These are phyloP conservation scores for Aspergillus ochraceoroseus DNA, from an alignment of 2,329 filamentous ascomycete genomes.

Conservation along the genomic window DNA sequence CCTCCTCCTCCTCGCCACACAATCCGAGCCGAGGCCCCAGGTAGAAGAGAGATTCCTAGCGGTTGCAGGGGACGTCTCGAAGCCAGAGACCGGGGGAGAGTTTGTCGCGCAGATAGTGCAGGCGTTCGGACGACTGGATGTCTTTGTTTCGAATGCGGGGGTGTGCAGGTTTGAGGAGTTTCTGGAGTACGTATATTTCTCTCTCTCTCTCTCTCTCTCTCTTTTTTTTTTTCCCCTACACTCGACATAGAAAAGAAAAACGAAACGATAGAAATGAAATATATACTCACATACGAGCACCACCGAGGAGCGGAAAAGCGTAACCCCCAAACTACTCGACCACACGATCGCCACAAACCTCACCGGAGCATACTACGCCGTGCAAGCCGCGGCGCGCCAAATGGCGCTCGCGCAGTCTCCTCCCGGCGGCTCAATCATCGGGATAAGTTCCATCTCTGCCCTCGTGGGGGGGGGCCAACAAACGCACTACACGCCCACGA, in stretches of 20 bases:
- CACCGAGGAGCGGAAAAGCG: constrained; percentile 52
- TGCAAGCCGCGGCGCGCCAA: constrained; percentile 77
- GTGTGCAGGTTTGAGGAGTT: constrained; percentile 87
- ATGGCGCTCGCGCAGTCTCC: constrained; percentile 69
- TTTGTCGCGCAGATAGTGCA: constrained; percentile 64
- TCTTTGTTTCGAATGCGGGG: constrained; percentile 85
- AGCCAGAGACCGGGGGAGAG: constrained; percentile 63
- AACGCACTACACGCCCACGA: constrained; percentile 83
- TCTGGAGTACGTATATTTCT: constrained; percentile 58
- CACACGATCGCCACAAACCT: constrained; percentile 75
- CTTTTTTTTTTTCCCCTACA: neutral
- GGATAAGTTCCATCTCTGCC: constrained; percentile 40
- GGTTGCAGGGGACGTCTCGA: constrained; percentile 70
- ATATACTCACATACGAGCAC: too few relatives aligned
- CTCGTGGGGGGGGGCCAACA: constrained; percentile 65
- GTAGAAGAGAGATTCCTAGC: constrained; percentile 55
- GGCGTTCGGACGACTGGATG: constrained; percentile 54
- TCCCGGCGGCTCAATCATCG: constrained; percentile 68
- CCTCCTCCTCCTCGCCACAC: neutral
- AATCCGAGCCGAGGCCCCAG: constrained; percentile 16
- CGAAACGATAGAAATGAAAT: too few relatives aligned
- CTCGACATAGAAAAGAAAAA: constrained; percentile 31
- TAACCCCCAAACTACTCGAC: constrained; percentile 65
- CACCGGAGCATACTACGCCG: constrained; percentile 79
- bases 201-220: too few relatives aligned